Percentiles rank a stretch among this genome's conserved stretches.
Conservation (phyloP, 441 rosid species). For the Pelargonium fulgidum region DNA sequence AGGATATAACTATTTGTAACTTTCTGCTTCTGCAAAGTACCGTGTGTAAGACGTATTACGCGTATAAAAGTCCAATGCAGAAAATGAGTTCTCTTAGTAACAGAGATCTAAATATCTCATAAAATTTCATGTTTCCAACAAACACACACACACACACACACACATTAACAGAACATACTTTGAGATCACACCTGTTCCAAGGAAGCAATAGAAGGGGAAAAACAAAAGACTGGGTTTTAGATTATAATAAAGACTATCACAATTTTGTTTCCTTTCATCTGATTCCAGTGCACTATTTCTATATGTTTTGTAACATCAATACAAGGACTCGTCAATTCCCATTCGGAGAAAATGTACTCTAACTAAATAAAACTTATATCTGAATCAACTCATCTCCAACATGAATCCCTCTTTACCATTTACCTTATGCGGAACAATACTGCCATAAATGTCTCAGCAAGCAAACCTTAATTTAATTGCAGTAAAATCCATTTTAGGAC, state of each 20-base stretch:
- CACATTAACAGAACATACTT: not conserved
- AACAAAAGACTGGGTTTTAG: not conserved
- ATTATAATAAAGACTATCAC: not conserved
- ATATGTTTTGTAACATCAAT: not conserved
- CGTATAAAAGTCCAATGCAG: not conserved
- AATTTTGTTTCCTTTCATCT: not conserved
- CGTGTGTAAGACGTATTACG: not conserved
- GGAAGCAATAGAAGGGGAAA: not conserved
- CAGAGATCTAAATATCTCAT: not conserved
- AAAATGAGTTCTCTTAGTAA: not conserved
- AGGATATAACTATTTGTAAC: conserved; percentile 6
- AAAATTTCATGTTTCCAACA: not conserved
- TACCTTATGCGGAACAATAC: not conserved
- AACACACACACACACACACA: too few relatives aligned
- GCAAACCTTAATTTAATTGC: not conserved
- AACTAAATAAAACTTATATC: not conserved
- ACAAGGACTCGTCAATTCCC: not conserved
- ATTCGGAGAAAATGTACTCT: not conserved
- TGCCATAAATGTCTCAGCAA: not conserved
- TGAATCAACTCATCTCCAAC: not conserved
- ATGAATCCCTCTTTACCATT: not conserved
- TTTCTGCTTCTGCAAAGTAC: not conserved
- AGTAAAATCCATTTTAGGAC: not conserved
- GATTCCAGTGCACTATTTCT: not conserved
- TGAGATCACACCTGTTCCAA: not conserved